Conservation (phyloP, 2,329 filamentous ascomycete species). For the Cordyceps tenuipes region DNA sequence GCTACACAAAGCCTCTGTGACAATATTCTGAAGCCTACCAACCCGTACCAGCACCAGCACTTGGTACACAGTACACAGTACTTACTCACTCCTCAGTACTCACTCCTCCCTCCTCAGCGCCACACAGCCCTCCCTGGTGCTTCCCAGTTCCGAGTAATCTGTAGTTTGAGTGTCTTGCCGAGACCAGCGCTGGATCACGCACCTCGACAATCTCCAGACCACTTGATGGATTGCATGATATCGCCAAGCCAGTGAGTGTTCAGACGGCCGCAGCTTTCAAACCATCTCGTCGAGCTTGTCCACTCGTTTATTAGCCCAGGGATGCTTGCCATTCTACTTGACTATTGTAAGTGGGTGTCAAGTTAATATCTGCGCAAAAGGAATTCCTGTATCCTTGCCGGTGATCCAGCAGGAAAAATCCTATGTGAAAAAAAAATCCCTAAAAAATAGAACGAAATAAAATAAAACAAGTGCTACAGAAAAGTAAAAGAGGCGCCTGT, state of each 20-base stretch:
- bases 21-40: no score
- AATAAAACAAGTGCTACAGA: no score
- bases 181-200: background rate
- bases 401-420: background rate
- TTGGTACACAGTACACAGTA: no score
- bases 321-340: background rate
- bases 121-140: no score
- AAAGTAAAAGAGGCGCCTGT: background rate
- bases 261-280: background rate
- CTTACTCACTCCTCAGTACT: no score
- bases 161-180: background rate
- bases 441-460: background rate
- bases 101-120: no score
- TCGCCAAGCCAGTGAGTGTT: background rate
- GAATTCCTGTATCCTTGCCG: constrained; percentile 8
- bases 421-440: background rate
- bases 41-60: no score
- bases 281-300: background rate
- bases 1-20: no score
- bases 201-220: background rate
- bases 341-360: constrained; percentile 10
- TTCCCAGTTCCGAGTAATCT: no score
- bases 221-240: background rate
- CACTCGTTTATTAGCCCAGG: background rate
- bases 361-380: constrained; percentile 6